These are phyloP conservation scores for Halteria grandinella DNA, from an alignment of 73 alveolate genomes.

Conservation along the genomic window DNA sequence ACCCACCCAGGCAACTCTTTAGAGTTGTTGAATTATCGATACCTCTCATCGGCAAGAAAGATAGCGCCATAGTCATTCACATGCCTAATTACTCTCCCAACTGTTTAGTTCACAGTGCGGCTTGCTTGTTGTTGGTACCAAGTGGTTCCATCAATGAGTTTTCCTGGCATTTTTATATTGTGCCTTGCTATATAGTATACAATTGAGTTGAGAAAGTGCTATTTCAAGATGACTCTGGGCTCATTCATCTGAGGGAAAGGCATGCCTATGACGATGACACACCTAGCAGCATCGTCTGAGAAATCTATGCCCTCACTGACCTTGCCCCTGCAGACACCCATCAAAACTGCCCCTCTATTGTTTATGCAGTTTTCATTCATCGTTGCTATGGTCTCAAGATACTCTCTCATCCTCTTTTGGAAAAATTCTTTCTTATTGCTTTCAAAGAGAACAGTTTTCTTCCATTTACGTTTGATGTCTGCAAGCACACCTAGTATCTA, in stretches of 20 bases:
- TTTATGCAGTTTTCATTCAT: too few species aligned
- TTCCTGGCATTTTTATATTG: constrained; percentile 74
- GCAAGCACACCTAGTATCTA: too few species aligned
- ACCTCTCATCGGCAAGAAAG: constrained; percentile 78
- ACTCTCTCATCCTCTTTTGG: too few species aligned
- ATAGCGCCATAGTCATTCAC: constrained; percentile 86
- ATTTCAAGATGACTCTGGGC: constrained; percentile 71
- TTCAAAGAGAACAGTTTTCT: too few species aligned
- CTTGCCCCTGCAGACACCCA: constrained; percentile 89
- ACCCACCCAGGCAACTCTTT: too few species aligned
- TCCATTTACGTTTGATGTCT: too few species aligned
- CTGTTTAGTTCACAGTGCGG: constrained; percentile 80
- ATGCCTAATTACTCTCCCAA: constrained; percentile 88
- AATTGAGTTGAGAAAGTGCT: constrained; percentile 68
- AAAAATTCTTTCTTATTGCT: constrained; percentile 66
- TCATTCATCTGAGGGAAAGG: constrained; percentile 90
- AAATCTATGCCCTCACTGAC: constrained; percentile 92
- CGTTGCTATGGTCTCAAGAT: constrained; percentile 64
- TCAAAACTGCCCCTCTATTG: constrained; percentile 78
- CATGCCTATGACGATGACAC: constrained; percentile 85
- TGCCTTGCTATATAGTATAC: constrained; percentile 39
- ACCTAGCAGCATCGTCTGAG: constrained; percentile 87
- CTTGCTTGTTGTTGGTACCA: constrained; percentile 76
- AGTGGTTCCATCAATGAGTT: too few species aligned
- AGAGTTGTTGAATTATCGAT: too few species aligned